Evolutionary conservation across 345 rosid species (phyloP).

Genomic region (Raphanus raphanistrum): DNA sequence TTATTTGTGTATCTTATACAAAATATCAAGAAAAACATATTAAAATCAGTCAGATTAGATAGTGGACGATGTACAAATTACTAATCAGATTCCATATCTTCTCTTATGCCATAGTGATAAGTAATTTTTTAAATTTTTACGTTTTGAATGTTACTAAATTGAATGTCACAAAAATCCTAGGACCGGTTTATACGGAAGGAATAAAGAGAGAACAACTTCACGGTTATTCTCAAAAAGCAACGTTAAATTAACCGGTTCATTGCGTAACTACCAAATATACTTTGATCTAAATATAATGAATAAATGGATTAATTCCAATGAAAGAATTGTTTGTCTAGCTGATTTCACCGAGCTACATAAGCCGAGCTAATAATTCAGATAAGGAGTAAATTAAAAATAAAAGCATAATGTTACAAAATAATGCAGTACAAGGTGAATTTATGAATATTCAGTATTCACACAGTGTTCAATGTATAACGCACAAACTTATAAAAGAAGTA

Average conservation of each 20-base stretch:
- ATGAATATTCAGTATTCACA: constrained; percentile 26
- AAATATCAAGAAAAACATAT: not conserved
- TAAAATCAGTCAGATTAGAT: not conserved
- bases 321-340: not conserved
- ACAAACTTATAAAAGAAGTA: constrained; percentile 26
- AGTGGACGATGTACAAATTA: not conserved
- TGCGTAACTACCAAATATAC: constrained; percentile 4
- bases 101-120: not conserved
- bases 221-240: constrained; percentile 33
- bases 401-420: not conserved
- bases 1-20: not conserved
- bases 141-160: constrained; percentile 22
- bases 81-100: not conserved
- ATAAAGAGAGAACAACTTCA: constrained; percentile 33
- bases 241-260: constrained; percentile 20
- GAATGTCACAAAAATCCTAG: constrained; percentile 34
- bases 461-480: not conserved
- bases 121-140: not conserved
- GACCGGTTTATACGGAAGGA: constrained; percentile 43
- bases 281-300: not conserved
- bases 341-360: constrained; percentile 25
- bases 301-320: not conserved
- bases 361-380: constrained; percentile 10
- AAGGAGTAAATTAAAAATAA: not conserved
- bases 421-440: not conserved